phyloP scores from a whole-genome alignment of 1,284 basidiomycete species.

The Cryptococcus sp. region DNA sequence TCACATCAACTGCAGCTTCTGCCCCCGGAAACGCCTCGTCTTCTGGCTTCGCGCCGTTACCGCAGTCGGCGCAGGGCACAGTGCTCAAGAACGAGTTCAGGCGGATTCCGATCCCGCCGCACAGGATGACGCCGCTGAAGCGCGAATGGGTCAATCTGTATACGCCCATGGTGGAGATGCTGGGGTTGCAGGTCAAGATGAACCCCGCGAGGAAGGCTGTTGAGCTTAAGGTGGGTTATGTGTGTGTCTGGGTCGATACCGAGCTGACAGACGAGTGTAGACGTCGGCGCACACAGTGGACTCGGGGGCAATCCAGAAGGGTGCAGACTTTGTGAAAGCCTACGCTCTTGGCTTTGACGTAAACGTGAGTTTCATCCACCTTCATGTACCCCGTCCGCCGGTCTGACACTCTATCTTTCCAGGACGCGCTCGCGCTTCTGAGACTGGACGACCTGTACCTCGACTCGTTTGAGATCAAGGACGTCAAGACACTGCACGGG shows the following conservation, averaged over 20 bases:
- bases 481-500: constrained; percentile 95
- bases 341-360: constrained; percentile 92
- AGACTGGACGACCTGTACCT: constrained; percentile 95
- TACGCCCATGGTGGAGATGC: constrained; percentile 89
- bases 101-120: constrained; percentile 85
- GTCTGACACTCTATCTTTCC: constrained; percentile 1
- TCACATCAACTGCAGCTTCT: constrained; percentile 5
- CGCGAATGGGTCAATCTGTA: constrained; percentile 98
- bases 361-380: constrained; percentile 59
- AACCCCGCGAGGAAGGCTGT: constrained; percentile 84
- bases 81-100: constrained; percentile 69
- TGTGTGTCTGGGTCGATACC: not conserved
- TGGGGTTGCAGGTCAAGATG: constrained; percentile 94
- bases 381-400: not conserved
- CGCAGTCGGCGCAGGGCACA: constrained; percentile 26
- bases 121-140: constrained; percentile 95
- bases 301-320: constrained; percentile 87
- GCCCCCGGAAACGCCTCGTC: constrained; percentile 23
- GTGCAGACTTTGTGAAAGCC: constrained; percentile 97
- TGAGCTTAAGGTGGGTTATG: constrained; percentile 74
- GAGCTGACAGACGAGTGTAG: constrained; percentile 50
- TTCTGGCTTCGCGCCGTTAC: constrained; percentile 46
- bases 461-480: constrained; percentile 98
- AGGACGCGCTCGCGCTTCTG: constrained; percentile 94
- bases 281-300: constrained; percentile 93